phyloP scores from a whole-genome alignment of 768 basidiomycete species.

The Suillus hirtellus region DNA sequence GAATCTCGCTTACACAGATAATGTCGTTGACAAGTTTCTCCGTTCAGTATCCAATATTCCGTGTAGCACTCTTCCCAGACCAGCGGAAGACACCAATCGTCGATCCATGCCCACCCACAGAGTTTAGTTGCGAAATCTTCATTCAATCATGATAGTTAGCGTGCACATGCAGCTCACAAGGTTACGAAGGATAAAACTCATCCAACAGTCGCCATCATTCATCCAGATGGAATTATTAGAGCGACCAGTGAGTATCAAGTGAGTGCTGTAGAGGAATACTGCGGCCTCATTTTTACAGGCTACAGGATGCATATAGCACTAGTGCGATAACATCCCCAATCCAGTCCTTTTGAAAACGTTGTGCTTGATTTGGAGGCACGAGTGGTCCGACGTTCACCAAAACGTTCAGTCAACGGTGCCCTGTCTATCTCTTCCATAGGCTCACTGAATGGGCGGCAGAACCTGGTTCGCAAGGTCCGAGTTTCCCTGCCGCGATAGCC shows the following conservation, averaged over 20 bases:
- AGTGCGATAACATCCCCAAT: constrained; percentile 53
- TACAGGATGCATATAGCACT: constrained; percentile 18
- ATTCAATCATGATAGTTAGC: background rate
- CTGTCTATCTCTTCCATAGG: constrained; percentile 95
- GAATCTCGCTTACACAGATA: background rate
- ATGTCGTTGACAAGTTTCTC: background rate
- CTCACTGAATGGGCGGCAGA: constrained; percentile 91
- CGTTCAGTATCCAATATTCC: background rate
- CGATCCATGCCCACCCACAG: background rate
- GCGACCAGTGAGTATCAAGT: no score
- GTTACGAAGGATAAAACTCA: background rate
- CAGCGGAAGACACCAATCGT: background rate
- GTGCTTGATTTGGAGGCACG: constrained; percentile 8
- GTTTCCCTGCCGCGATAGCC: constrained; percentile 43
- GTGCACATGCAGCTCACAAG: background rate
- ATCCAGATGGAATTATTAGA: no score
- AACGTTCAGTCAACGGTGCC: constrained; percentile 88
- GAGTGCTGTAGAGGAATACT: no score
- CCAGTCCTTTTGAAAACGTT: constrained; percentile 44
- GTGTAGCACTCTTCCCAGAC: background rate
- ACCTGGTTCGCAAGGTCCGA: constrained; percentile 89
- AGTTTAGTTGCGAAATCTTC: background rate
- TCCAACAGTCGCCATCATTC: no score
- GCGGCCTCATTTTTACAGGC: no score
- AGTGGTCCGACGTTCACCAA: constrained; percentile 54